Evolutionary conservation across 1,284 basidiomycete genomes (phyloP).

Genomic region (Kalmanozyma brasiliensis): DNA sequence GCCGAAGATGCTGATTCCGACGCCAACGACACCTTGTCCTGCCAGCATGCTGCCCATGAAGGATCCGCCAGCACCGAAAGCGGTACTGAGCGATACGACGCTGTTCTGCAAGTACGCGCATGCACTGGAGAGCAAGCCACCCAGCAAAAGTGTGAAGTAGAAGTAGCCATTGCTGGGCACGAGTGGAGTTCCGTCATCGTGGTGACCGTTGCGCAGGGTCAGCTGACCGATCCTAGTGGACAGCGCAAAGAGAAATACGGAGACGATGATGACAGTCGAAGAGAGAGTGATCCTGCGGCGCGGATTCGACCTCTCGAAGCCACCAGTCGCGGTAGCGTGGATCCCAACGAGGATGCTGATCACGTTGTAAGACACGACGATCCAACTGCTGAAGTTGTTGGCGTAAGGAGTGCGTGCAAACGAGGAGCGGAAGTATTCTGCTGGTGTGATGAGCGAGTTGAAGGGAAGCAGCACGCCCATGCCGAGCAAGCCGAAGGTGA

Average conservation of each 20-base stretch:
- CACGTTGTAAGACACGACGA: conserved; percentile 55
- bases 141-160: conserved; percentile 44
- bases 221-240: conserved; percentile 28
- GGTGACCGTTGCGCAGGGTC: conserved; percentile 2
- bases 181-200: background rate
- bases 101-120: conserved; percentile 61
- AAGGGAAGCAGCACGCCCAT: conserved; percentile 49
- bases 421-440: conserved; percentile 60
- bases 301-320: conserved; percentile 45
- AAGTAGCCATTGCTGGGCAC: conserved; percentile 28
- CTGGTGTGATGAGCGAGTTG: conserved; percentile 63
- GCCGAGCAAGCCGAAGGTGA: conserved; percentile 48
- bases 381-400: conserved; percentile 60
- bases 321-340: conserved; percentile 47
- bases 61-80: conserved; percentile 48
- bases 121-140: conserved; percentile 48
- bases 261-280: conserved; percentile 30
- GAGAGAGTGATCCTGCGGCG: conserved; percentile 38
- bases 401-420: conserved; percentile 44
- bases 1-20: conserved; percentile 55
- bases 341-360: conserved; percentile 58
- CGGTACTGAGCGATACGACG: conserved; percentile 58
- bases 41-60: conserved; percentile 63
- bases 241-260: conserved; percentile 38
- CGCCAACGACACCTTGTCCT: conserved; percentile 58